Percentiles rank a stretch among this genome's conserved stretches.
Conservation (phyloP, 176 grass and related monocot genomes). For the Hyparrhenia diplandra region DNA sequence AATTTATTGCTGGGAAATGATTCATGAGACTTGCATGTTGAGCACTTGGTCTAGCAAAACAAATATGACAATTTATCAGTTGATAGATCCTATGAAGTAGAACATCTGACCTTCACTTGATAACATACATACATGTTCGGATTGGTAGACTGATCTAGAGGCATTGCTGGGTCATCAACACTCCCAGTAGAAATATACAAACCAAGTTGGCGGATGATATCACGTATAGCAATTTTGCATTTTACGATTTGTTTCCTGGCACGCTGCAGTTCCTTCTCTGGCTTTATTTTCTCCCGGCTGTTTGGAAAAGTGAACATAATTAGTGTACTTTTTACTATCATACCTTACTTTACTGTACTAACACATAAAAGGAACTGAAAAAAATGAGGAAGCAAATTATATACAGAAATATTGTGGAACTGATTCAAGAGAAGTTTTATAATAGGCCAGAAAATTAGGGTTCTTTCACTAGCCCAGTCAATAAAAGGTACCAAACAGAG, state of each 20-base stretch:
- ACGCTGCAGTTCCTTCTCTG: conserved; percentile 93
- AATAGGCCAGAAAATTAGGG: not conserved
- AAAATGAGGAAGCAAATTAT: not conserved
- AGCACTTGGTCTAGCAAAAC: conserved; percentile 54
- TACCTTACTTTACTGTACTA: conserved; percentile 12
- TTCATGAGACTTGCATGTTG: conserved; percentile 68
- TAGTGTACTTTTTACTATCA: conserved; percentile 1
- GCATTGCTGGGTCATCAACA: conserved; percentile 38
- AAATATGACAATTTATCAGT: conserved; percentile 30
- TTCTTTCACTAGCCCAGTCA: not conserved
- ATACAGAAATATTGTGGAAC: not conserved
- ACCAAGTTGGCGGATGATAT: conserved; percentile 78
- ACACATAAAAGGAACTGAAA: not conserved
- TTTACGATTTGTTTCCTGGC: conserved; percentile 91
- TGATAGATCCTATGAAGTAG: conserved; percentile 17
- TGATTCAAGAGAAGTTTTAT: conserved; percentile 7
- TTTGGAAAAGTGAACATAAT: conserved; percentile 28
- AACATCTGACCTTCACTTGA: conserved; percentile 13
- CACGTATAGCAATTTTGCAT: conserved; percentile 85
- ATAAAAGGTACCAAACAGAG: not conserved
- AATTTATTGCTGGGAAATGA: conserved; percentile 56
- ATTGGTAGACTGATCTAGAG: conserved; percentile 40
- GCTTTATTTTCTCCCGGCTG: conserved; percentile 95
- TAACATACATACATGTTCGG: conserved; percentile 57
- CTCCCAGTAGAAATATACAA: conserved; percentile 53